Evolutionary conservation across 495 filamentous ascomycete genomes (phyloP).

Genomic region (Aspergillus olivimuriae): DNA sequence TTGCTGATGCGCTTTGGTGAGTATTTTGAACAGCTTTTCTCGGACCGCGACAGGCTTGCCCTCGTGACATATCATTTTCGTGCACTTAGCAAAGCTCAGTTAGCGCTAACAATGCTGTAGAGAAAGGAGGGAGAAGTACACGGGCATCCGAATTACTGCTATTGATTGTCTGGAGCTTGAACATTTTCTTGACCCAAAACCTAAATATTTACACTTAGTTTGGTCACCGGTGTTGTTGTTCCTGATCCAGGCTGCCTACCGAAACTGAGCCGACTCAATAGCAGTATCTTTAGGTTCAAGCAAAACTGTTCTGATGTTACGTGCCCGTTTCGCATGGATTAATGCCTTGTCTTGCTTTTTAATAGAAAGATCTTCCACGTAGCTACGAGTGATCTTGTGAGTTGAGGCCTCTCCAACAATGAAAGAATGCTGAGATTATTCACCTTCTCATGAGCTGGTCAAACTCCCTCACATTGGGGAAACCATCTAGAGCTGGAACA

Average conservation of each 20-base stretch:
- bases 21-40: conserved; percentile 51
- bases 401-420: background rate
- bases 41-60: conserved; percentile 56
- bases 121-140: conserved; percentile 1
- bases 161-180: conserved; percentile 41
- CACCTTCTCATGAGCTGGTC: conserved; percentile 50
- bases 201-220: conserved; percentile 19
- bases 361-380: conserved; percentile 45
- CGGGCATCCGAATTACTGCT: conserved; percentile 29
- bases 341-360: conserved; percentile 57
- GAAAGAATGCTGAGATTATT: conserved; percentile 7
- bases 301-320: conserved; percentile 49
- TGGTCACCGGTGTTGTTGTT: background rate
- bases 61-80: conserved; percentile 50
- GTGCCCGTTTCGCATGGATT: conserved; percentile 47
- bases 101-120: background rate
- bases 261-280: conserved; percentile 52
- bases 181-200: conserved; percentile 60
- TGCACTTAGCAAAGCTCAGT: conserved; percentile 24
- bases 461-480: conserved; percentile 48
- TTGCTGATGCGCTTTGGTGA: conserved; percentile 50
- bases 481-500: conserved; percentile 41
- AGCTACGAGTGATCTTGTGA: conserved; percentile 19
- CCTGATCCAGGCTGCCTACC: conserved; percentile 21
- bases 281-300: conserved; percentile 52